Conservation (phyloP, 2,329 filamentous ascomycete species). For the Fusarium odoratissimum region DNA sequence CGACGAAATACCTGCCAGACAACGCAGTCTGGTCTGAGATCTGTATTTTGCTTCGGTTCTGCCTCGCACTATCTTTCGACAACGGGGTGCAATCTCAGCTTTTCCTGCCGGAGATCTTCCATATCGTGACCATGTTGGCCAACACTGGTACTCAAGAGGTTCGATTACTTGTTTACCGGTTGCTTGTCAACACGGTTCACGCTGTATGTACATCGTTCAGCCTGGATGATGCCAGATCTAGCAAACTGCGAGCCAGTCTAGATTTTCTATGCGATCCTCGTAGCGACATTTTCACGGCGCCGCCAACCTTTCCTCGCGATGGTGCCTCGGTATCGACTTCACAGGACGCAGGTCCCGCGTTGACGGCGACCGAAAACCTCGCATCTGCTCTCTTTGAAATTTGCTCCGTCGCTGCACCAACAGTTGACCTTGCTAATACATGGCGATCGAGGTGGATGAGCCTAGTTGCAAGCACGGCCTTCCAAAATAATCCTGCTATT, state of each 20-base stretch:
- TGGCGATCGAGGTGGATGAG: slow-evolving; percentile 82
- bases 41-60: slow-evolving; percentile 74
- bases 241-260: slow-evolving; percentile 66
- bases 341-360: slow-evolving; percentile 64
- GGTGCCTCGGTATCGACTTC: slow-evolving; percentile 65
- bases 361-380: slow-evolving; percentile 69
- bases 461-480: slow-evolving; percentile 76
- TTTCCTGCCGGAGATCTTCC: slow-evolving; percentile 76
- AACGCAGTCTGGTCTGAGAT: slow-evolving; percentile 78
- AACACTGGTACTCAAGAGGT: slow-evolving; percentile 71
- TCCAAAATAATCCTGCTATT: slow-evolving; percentile 78
- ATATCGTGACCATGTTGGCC: slow-evolving; percentile 76
- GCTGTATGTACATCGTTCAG: slow-evolving; percentile 74
- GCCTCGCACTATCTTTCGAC: slow-evolving; percentile 74
- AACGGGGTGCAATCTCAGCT: slow-evolving; percentile 75
- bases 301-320: slow-evolving; percentile 60
- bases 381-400: slow-evolving; percentile 72
- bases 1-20: slow-evolving; percentile 73
- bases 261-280: slow-evolving; percentile 69
- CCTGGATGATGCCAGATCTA: slow-evolving; percentile 68
- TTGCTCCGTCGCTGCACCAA: slow-evolving; percentile 71
- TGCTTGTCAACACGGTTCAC: slow-evolving; percentile 75
- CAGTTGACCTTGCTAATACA: slow-evolving; percentile 72
- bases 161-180: slow-evolving; percentile 68
- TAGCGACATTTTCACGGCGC: slow-evolving; percentile 67